Conservation (phyloP, 768 basidiomycete genomes). For the Pulveroboletus sp. region DNA sequence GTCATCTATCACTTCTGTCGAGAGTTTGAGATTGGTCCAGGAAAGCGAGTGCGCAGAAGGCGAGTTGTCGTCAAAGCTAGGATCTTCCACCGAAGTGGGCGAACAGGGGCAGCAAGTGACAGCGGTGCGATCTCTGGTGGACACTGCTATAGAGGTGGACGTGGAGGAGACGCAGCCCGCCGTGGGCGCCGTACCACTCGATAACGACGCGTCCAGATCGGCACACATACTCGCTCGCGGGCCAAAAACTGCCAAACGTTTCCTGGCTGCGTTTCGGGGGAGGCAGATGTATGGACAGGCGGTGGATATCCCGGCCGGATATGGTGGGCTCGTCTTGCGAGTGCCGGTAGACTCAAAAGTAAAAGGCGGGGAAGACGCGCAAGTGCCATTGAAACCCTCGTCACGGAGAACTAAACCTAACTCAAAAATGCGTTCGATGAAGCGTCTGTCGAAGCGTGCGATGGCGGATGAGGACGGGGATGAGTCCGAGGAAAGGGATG, state of each 20-base stretch:
- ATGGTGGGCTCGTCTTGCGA: constrained; percentile 59
- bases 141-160: background rate
- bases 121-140: background rate
- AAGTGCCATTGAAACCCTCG: background rate
- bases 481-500: constrained; percentile 21
- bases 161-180: constrained; percentile 11
- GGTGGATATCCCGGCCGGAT: constrained; percentile 60
- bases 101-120: background rate
- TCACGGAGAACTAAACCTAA: constrained; percentile 10
- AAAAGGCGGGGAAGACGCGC: constrained; percentile 12
- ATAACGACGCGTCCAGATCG: background rate
- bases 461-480: constrained; percentile 28
- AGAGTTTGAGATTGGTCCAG: background rate
- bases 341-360: constrained; percentile 16
- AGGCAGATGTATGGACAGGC: constrained; percentile 65
- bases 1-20: constrained; percentile 7
- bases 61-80: background rate
- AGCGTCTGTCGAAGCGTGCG: constrained; percentile 21
- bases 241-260: constrained; percentile 13
- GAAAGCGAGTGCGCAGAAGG: background rate
- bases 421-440: constrained; percentile 7
- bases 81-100: background rate
- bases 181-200: background rate
- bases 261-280: constrained; percentile 69
- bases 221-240: background rate